Conservation (phyloP, 768 basidiomycete genomes). For the Tulasnella calospora region DNA sequence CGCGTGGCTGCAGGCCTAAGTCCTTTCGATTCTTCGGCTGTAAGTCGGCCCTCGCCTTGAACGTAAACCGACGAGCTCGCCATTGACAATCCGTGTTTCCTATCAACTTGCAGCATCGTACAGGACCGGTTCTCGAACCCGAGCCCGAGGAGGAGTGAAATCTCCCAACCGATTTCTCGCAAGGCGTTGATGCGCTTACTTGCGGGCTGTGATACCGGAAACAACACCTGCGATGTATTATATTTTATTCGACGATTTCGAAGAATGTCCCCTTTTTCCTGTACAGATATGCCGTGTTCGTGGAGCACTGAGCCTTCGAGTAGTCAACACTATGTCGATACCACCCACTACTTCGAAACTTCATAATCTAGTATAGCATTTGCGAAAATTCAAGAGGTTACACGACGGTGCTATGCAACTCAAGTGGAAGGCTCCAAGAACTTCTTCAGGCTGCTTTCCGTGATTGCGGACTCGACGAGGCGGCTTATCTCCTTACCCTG, state of each 20-base stretch:
- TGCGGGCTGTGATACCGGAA: background rate
- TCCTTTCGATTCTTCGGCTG: conserved; percentile 16
- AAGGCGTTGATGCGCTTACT: background rate
- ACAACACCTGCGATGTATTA: background rate
- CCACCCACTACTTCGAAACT: background rate
- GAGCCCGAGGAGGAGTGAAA: background rate
- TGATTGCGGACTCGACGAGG: conserved; percentile 19
- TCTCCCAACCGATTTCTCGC: background rate
- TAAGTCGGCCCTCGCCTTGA: background rate
- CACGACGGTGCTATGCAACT: background rate
- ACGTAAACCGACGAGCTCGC: background rate
- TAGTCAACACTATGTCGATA: background rate
- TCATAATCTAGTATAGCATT: background rate
- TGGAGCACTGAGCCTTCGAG: background rate
- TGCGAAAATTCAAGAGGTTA: background rate
- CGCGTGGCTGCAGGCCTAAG: conserved; percentile 63
- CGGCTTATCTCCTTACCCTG: conserved; percentile 18
- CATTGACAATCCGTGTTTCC: background rate
- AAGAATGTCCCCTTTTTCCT: background rate
- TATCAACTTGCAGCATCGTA: background rate
- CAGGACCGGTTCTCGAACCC: background rate
- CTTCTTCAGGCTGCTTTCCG: background rate
- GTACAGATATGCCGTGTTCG: background rate
- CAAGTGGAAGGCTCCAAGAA: background rate
- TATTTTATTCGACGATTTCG: background rate